Conservation (phyloP, 2,329 filamentous ascomycete species). For the Didymella pinodella region DNA sequence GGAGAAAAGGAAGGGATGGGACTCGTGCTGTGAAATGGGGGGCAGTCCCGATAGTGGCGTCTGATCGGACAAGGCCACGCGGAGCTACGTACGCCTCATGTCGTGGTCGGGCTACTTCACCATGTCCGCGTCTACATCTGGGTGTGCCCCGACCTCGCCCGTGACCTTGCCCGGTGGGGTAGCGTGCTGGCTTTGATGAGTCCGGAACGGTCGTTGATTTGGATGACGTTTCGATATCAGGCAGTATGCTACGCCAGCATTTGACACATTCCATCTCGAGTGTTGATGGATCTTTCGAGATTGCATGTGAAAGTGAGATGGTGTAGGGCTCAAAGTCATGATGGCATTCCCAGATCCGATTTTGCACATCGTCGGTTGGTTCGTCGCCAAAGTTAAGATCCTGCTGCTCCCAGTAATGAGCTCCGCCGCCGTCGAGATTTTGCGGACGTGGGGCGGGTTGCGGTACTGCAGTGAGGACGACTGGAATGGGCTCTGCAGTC, state of each 20-base stretch:
- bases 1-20: no score
- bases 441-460: slow-evolving; percentile 16
- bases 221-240: slow-evolving; percentile 28
- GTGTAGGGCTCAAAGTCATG: slow-evolving; percentile 35
- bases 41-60: slow-evolving; percentile 15
- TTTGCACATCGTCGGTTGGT: slow-evolving; percentile 38
- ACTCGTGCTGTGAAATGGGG: slow-evolving; percentile 6
- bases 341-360: slow-evolving; percentile 36
- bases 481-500: background rate
- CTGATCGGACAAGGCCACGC: slow-evolving; percentile 20
- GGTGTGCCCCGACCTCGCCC: background rate
- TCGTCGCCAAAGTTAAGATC: slow-evolving; percentile 50
- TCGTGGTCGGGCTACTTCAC: slow-evolving; percentile 3
- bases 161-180: background rate
- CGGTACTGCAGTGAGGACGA: slow-evolving; percentile 5
- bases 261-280: slow-evolving; percentile 40
- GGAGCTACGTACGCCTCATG: slow-evolving; percentile 17
- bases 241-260: slow-evolving; percentile 40
- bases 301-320: slow-evolving; percentile 26
- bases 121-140: background rate
- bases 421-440: slow-evolving; percentile 48
- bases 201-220: background rate
- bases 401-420: slow-evolving; percentile 41
- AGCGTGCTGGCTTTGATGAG: background rate
- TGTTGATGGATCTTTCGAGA: slow-evolving; percentile 9